Base-by-base conservation (phyloP, 148 eudicot species). In the Mesembryanthemum crystallinum region DNA sequence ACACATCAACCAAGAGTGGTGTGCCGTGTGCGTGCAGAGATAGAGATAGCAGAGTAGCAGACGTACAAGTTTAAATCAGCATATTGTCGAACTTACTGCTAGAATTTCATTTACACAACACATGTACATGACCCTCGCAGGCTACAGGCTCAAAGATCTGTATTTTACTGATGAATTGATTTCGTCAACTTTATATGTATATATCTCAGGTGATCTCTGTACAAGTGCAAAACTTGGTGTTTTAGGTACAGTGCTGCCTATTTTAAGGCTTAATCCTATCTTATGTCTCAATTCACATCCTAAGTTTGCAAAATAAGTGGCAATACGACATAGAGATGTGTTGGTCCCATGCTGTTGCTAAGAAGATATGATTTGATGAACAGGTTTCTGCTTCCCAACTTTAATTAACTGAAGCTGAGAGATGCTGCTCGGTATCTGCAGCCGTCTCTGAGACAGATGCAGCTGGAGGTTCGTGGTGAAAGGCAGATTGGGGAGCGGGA, bases 401-500 rank as follows among this genome's bases (percentile, higher is more conserved):
- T 49, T 29, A 45, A 47, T 10, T 21, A 15, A 23, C 58, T 3
- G 57, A 69, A 51, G 73, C 8, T 32, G 62, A 18, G 28, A n/a
- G 17, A 54, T 35, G 30, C 13, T 28, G 67, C 17, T 69, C 49
- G 12, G 47, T 3, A 67, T 67, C 64, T 58, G 11, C 66, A 57
- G 24, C 20, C 45, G 60, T 25, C 27, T 76, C 64, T 68, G 43
- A 24, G 64, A 27, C n/a, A 33, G 71, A 14, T 42, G 27, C 25
- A 21, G 45, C 69, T 1, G 30, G 45, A 28, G n/a, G 20, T 45
- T 35, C 43, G 20, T 14, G 49, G 45, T 30, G 28, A 51, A 23
- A 35, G n/a, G 57, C 7, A 55, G 55, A 25, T 35, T 30, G 28
- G 10, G 73, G n/a, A 76, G 55, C 39, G 10, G 73, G n/a, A 76